phyloP scores from a whole-genome alignment of 306 rosid genomes.

The Mimosa bimucronata region DNA sequence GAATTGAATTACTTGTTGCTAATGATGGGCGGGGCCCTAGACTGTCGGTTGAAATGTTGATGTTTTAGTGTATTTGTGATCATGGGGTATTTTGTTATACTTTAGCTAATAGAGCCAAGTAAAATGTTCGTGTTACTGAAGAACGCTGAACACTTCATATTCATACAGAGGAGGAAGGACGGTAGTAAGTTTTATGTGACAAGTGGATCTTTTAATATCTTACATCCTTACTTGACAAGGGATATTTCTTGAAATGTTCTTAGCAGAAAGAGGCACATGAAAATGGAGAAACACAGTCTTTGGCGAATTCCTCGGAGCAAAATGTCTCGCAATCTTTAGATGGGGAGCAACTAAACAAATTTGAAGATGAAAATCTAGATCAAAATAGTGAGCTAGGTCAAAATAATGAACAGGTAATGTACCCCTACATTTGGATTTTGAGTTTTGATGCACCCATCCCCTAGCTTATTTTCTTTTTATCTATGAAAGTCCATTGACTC shows the following conservation, averaged over 20 bases:
- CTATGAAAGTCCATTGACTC: neutral
- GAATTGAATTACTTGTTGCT: neutral
- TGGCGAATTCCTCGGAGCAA: constrained; percentile 49
- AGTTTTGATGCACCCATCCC: constrained; percentile 15
- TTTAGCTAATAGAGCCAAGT: neutral
- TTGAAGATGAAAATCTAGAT: constrained; percentile 53
- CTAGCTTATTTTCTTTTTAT: too few species aligned
- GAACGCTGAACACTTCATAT: constrained; percentile 7
- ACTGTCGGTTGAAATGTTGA: constrained; percentile 17
- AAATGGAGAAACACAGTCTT: constrained; percentile 51
- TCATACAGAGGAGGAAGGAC: constrained; percentile 5
- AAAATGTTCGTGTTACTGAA: neutral
- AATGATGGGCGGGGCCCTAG: neutral
- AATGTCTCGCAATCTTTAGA: constrained; percentile 47
- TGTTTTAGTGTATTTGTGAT: constrained; percentile 13
- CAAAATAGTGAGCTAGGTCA: constrained; percentile 56
- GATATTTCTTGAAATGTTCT: constrained; percentile 26
- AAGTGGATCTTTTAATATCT: constrained; percentile 14
- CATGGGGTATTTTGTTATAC: constrained; percentile 6
- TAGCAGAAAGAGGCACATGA: constrained; percentile 62
- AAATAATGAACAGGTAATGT: constrained; percentile 55
- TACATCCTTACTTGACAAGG: constrained; percentile 25
- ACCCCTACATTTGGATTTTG: constrained; percentile 30
- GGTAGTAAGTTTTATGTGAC: neutral
- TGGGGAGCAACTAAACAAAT: constrained; percentile 50